phyloP scores from a whole-genome alignment of 2,329 filamentous ascomycete genomes.

The Cladosporium sp. region DNA sequence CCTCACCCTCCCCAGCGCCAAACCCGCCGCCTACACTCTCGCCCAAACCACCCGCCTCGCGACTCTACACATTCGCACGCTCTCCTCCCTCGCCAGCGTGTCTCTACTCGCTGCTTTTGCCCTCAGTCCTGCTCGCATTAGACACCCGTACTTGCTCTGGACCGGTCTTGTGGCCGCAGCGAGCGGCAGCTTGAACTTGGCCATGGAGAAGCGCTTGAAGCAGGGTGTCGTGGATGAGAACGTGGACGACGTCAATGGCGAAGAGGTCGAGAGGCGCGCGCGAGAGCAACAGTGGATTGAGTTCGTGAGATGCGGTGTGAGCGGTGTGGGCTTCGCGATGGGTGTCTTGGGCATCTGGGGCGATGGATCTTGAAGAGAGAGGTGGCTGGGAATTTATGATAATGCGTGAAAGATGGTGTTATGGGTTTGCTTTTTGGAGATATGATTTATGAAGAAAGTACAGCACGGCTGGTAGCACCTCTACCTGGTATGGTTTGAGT shows the following conservation, averaged over 20 bases:
- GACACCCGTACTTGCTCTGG: constrained; percentile 90
- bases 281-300: constrained; percentile 45
- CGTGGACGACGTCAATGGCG: constrained; percentile 50
- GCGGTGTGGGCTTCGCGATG: constrained; percentile 48
- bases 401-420: neutral
- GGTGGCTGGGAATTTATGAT: neutral
- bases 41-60: constrained; percentile 59
- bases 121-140: constrained; percentile 70
- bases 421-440: neutral
- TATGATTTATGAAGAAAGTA: neutral
- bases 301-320: constrained; percentile 43
- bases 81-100: constrained; percentile 67
- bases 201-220: constrained; percentile 30
- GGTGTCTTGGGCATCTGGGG: constrained; percentile 52
- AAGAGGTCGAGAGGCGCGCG: constrained; percentile 49
- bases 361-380: constrained; percentile 39
- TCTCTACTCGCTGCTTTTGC: constrained; percentile 76
- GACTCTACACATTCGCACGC: constrained; percentile 63
- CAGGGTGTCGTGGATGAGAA: constrained; percentile 31
- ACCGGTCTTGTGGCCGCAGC: constrained; percentile 67
- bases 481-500: neutral
- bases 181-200: constrained; percentile 40
- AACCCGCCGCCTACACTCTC: constrained; percentile 69
- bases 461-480: neutral
- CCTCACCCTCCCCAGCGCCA: constrained; percentile 75